Conservation (phyloP, 2,329 filamentous ascomycete genomes). For the Zymoseptoria crescenta region DNA sequence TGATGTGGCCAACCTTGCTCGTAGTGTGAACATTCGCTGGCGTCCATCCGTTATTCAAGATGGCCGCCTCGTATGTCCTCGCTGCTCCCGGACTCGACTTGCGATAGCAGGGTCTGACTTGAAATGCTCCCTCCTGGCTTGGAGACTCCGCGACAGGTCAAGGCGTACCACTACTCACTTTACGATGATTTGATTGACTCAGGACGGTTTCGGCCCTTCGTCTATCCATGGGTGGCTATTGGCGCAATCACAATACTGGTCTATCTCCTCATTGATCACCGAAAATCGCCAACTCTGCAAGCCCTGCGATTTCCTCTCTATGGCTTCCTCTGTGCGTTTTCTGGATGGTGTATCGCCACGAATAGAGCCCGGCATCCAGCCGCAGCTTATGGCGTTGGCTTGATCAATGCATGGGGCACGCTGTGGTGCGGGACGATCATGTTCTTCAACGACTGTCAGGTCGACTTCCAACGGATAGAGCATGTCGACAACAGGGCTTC, state of each 20-base stretch:
- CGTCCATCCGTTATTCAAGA: not conserved
- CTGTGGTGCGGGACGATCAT: constrained; percentile 48
- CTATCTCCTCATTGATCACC: constrained; percentile 46
- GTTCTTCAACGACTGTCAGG: constrained; percentile 48
- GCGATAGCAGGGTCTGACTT: not conserved
- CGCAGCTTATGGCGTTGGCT: constrained; percentile 48
- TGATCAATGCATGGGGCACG: constrained; percentile 47
- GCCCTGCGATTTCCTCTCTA: constrained; percentile 41
- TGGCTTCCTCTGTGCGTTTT: constrained; percentile 35
- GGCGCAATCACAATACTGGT: constrained; percentile 37
- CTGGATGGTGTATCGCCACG: constrained; percentile 37
- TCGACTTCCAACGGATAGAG: constrained; percentile 50
- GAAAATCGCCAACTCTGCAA: constrained; percentile 31
- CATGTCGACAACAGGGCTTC: constrained; percentile 17
- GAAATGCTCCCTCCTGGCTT: constrained; percentile 25
- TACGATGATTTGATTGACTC: constrained; percentile 35
- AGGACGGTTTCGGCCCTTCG: constrained; percentile 35
- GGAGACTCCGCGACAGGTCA: constrained; percentile 20
- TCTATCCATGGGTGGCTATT: constrained; percentile 37
- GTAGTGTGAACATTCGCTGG: not conserved
- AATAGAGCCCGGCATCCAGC: constrained; percentile 44
- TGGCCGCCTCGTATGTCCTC: not conserved
- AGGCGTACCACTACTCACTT: constrained; percentile 30
- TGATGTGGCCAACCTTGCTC: not conserved
- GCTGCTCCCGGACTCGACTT: not conserved